A percentile compares a stretch with the other conserved stretches of the same genome.
phyloP scores from a whole-genome alignment of 805 yeast species.

The Hanseniaspora mollemarum region DNA sequence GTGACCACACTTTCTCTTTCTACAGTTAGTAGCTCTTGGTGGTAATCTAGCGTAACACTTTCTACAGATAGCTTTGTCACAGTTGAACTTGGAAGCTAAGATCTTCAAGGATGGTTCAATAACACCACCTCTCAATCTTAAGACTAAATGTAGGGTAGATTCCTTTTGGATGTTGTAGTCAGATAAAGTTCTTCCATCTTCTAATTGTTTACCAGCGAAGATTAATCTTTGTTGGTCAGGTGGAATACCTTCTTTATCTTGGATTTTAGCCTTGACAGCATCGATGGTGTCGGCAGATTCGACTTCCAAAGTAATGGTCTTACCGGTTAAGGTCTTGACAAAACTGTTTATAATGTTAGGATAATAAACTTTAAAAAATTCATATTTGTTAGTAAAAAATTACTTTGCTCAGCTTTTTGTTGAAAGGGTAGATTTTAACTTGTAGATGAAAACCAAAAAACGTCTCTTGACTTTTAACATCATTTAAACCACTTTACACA shows the following conservation, averaged over 20 bases:
- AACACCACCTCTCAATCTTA: conserved; percentile 97
- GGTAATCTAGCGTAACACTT: conserved; percentile 99
- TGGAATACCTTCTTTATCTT: conserved; percentile 98
- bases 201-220: conserved; percentile 99
- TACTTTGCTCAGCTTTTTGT: background rate
- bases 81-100: conserved; percentile 98
- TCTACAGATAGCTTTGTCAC: conserved; percentile 98
- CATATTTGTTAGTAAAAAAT: conserved; percentile 20
- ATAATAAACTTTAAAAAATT: background rate
- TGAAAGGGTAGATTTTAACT: too few relatives aligned
- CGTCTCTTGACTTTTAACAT: too few relatives aligned
- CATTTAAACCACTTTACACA: too few relatives aligned
- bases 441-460: background rate
- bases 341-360: conserved; percentile 33
- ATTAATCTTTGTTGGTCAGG: conserved; percentile 99
- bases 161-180: conserved; percentile 99
- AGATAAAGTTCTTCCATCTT: conserved; percentile 96
- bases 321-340: conserved; percentile 81
- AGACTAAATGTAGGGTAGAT: conserved; percentile 90
- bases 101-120: conserved; percentile 99
- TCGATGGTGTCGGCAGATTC: conserved; percentile 98
- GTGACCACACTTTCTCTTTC: conserved; percentile 99
- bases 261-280: conserved; percentile 96
- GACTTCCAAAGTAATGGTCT: conserved; percentile 95
- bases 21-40: conserved; percentile 99